phyloP scores from a whole-genome alignment of 2,329 filamentous ascomycete genomes.

The Pseudocercospora fijiensis region DNA sequence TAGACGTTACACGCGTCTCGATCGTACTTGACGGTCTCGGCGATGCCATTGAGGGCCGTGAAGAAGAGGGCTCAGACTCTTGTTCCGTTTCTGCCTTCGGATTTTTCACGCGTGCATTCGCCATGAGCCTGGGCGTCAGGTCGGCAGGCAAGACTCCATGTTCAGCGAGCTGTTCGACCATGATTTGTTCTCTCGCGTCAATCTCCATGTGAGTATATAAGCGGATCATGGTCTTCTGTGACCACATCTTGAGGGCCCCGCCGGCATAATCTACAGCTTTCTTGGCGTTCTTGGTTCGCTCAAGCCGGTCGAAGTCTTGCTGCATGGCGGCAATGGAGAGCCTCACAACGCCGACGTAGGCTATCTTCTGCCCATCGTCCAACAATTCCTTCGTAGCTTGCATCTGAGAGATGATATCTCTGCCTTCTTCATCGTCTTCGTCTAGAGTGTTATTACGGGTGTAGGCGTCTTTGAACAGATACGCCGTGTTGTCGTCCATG shows the following conservation, averaged over 20 bases:
- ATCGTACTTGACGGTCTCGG: conserved; percentile 25
- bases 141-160: conserved; percentile 86
- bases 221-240: conserved; percentile 96
- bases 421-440: conserved; percentile 71
- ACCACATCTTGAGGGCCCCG: conserved; percentile 90
- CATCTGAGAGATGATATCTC: conserved; percentile 85
- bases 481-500: conserved; percentile 95
- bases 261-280: conserved; percentile 68
- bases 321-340: conserved; percentile 78
- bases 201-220: conserved; percentile 97
- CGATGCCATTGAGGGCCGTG: conserved; percentile 34
- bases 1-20: conserved; percentile 23
- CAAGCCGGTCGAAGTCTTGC: conserved; percentile 63
- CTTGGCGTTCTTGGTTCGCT: conserved; percentile 64
- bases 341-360: conserved; percentile 88
- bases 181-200: conserved; percentile 83
- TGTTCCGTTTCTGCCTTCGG: conserved; percentile 47
- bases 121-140: conserved; percentile 81
- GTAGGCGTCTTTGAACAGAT: conserved; percentile 78
- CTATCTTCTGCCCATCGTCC: conserved; percentile 92
- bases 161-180: conserved; percentile 95
- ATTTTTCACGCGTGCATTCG: conserved; percentile 89
- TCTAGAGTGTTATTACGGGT: conserved; percentile 56
- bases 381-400: conserved; percentile 93
- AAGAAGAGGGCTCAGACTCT: conserved; percentile 32